Conservation (phyloP, 139 green algal species). For the Picochlorum sp. region DNA sequence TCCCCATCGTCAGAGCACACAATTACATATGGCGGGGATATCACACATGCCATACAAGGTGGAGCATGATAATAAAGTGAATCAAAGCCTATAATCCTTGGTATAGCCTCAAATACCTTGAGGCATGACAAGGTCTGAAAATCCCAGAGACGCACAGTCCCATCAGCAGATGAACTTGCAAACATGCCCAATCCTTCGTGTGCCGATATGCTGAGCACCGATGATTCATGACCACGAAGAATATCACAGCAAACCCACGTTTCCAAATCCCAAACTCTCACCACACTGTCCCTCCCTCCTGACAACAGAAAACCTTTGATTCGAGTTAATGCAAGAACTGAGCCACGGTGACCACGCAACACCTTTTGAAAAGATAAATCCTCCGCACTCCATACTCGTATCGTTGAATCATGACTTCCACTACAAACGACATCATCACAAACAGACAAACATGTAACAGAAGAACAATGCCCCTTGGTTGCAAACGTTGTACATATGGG, state of each 20-base stretch:
- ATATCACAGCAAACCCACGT: constrained; percentile 74
- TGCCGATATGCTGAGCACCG: constrained; percentile 56
- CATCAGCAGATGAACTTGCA: constrained; percentile 62
- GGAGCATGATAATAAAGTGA: neutral
- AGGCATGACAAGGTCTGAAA: constrained; percentile 9
- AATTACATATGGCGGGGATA: neutral
- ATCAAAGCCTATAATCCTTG: neutral
- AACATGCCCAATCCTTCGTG: constrained; percentile 30
- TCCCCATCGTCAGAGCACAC: neutral
- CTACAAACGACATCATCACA: constrained; percentile 37
- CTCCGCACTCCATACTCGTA: constrained; percentile 56
- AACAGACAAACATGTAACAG: constrained; percentile 55
- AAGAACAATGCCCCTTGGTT: constrained; percentile 34
- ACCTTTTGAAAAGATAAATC: constrained; percentile 47
- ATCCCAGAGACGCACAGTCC: constrained; percentile 69
- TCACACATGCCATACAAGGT: neutral
- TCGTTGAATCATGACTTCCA: constrained; percentile 45
- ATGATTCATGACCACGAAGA: constrained; percentile 73
- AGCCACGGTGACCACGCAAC: constrained; percentile 61
- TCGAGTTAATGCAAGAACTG: constrained; percentile 68
- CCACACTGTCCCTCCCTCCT: constrained; percentile 78
- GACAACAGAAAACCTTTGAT: constrained; percentile 59
- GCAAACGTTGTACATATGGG: neutral
- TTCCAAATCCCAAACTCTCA: constrained; percentile 81
- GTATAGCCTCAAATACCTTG: neutral